These are phyloP conservation scores for Dipteronia dyeriana DNA, from an alignment of 345 rosid genomes.

Conservation along the genomic window DNA sequence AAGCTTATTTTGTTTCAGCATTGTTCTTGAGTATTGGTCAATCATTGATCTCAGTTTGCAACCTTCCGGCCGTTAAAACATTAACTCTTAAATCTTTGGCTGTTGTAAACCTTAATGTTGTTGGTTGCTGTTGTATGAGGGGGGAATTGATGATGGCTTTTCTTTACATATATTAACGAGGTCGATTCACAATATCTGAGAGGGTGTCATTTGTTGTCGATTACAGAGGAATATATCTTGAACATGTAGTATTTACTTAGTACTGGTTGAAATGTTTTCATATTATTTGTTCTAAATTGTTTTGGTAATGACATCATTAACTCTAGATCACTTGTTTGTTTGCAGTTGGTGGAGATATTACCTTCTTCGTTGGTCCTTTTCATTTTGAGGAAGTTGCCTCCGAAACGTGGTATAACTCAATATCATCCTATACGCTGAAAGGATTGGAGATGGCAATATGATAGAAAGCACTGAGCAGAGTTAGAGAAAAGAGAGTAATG, in stretches of 20 bases:
- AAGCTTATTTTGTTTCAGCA: not conserved
- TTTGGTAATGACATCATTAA: not conserved
- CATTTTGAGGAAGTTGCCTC: slow-evolving; percentile 92
- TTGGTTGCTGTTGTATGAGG: not conserved
- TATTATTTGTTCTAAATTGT: not conserved
- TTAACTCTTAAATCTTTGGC: not conserved
- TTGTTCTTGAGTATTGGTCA: not conserved
- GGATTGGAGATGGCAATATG: not conserved
- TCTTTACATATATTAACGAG: not conserved
- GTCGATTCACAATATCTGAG: not conserved
- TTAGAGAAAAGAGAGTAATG: slow-evolving; percentile 4
- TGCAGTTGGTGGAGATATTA: slow-evolving; percentile 86
- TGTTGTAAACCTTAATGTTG: not conserved
- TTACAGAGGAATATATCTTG: not conserved
- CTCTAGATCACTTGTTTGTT: not conserved
- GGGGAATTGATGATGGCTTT: not conserved
- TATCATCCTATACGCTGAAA: slow-evolving; percentile 80
- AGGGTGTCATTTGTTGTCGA: not conserved
- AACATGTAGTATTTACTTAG: not conserved
- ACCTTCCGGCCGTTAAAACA: not conserved
- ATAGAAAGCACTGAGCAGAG: not conserved
- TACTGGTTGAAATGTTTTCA: not conserved
- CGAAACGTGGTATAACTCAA: slow-evolving; percentile 80
- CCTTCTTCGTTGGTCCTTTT: slow-evolving; percentile 85
- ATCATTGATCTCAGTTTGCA: not conserved